Percentiles rank a stretch among this genome's conserved stretches.
phyloP scores from a whole-genome alignment of 306 rosid species.

The Cucurbita maxima region DNA sequence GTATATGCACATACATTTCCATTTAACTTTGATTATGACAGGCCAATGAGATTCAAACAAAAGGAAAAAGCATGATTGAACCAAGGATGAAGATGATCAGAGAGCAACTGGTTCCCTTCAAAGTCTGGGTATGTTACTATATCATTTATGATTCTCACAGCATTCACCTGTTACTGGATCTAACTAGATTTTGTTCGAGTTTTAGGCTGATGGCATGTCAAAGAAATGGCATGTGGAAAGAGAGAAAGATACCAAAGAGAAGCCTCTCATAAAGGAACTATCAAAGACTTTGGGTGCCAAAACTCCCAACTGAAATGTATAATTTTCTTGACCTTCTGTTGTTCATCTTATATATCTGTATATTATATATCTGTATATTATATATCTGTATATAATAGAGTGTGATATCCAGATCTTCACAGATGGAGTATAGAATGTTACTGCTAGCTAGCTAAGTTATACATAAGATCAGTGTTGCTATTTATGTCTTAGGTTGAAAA shows the following conservation, averaged over 20 bases:
- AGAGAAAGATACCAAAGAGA: constrained; percentile 45
- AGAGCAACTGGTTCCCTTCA: constrained; percentile 47
- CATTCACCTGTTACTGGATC: constrained; percentile 11
- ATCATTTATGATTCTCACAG: constrained; percentile 1
- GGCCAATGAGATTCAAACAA: constrained; percentile 44
- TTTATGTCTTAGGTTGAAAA: not conserved
- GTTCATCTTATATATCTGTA: not conserved
- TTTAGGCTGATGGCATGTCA: constrained; percentile 54
- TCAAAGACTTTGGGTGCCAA: constrained; percentile 40
- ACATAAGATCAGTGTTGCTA: not conserved
- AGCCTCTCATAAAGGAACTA: constrained; percentile 51
- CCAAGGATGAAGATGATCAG: constrained; percentile 44
- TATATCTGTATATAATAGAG: not conserved
- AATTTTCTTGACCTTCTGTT: not conserved
- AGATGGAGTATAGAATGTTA: not conserved
- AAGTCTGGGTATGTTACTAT: constrained; percentile 43
- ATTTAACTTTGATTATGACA: constrained; percentile 13
- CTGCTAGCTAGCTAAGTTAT: not conserved
- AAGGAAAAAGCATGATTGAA: constrained; percentile 43
- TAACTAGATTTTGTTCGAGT: not conserved
- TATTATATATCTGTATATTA: too few relatives aligned
- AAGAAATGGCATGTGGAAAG: constrained; percentile 59
- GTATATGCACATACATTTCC: not conserved
- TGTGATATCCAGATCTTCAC: not conserved
- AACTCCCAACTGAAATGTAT: constrained; percentile 23